Percentiles rank a stretch among this genome's conserved stretches.
These are phyloP conservation scores for Hypoxylon fragiforme DNA, from an alignment of 495 filamentous ascomycete species.

Conservation along the genomic window DNA sequence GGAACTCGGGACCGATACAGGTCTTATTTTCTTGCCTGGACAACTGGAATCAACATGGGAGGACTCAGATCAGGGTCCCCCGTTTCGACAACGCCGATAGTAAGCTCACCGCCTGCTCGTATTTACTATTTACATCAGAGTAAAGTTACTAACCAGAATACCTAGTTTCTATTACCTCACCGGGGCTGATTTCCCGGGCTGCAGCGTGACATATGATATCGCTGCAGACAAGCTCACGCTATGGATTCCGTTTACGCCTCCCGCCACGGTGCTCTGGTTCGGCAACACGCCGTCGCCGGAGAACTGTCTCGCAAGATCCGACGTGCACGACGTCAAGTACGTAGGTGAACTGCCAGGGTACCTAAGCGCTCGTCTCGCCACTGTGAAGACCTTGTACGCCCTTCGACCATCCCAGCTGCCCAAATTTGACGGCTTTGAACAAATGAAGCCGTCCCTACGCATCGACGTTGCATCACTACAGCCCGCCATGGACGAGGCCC, in stretches of 20 bases:
- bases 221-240: slow-evolving; percentile 57
- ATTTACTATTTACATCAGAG: neutral
- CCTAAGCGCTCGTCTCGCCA: slow-evolving; percentile 34
- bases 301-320: slow-evolving; percentile 53
- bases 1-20: slow-evolving; percentile 62
- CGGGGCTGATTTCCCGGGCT: slow-evolving; percentile 64
- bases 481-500: slow-evolving; percentile 70
- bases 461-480: slow-evolving; percentile 54
- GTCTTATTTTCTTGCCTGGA: slow-evolving; percentile 65
- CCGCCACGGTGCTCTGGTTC: slow-evolving; percentile 61
- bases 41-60: slow-evolving; percentile 53
- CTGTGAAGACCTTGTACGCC: slow-evolving; percentile 45
- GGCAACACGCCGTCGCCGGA: slow-evolving; percentile 57
- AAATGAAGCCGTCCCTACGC: slow-evolving; percentile 33
- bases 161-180: slow-evolving; percentile 67
- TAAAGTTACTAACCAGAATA: slow-evolving; percentile 13
- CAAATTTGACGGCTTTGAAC: slow-evolving; percentile 40
- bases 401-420: slow-evolving; percentile 48
- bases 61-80: slow-evolving; percentile 61
- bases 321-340: slow-evolving; percentile 57
- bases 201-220: slow-evolving; percentile 66
- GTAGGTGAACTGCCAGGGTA: slow-evolving; percentile 41
- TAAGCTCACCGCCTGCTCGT: slow-evolving; percentile 25
- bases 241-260: slow-evolving; percentile 63
- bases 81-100: slow-evolving; percentile 69